These are phyloP conservation scores for Strobilomyces confusus DNA, from an alignment of 768 basidiomycete species.

Conservation along the genomic window DNA sequence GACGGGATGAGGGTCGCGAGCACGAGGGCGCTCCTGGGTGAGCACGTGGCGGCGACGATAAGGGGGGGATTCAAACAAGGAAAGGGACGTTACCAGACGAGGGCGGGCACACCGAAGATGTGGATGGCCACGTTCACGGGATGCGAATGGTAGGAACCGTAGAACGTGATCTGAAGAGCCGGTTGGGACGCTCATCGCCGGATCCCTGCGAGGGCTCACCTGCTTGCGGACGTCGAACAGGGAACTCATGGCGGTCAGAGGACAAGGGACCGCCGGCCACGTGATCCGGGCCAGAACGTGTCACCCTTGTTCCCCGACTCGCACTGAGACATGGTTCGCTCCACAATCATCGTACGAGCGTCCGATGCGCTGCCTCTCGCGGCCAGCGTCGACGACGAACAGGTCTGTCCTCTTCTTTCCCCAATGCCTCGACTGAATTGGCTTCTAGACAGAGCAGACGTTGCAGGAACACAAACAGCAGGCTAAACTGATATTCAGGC, in stretches of 20 bases:
- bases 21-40: constrained; percentile 58
- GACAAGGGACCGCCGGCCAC: background rate
- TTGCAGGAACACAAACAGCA: constrained; percentile 99
- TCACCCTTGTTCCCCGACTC: background rate
- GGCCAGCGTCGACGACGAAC: constrained; percentile 96
- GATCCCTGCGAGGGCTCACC: constrained; percentile 35
- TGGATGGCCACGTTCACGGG: constrained; percentile 82
- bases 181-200: constrained; percentile 5
- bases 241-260: constrained; percentile 29
- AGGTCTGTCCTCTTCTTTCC: constrained; percentile 47
- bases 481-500: constrained; percentile 92
- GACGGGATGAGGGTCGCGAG: constrained; percentile 47
- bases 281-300: constrained; percentile 9
- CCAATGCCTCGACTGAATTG: constrained; percentile 6
- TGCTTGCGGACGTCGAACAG: constrained; percentile 71
- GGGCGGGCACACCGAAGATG: constrained; percentile 75
- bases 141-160: constrained; percentile 89
- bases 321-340: constrained; percentile 64
- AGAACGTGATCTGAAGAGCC: constrained; percentile 72
- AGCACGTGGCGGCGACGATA: constrained; percentile 3
- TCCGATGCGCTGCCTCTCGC: constrained; percentile 88
- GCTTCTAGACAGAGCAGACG: constrained; percentile 78
- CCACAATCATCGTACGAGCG: constrained; percentile 82
- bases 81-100: constrained; percentile 60
- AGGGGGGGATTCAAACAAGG: constrained; percentile 7